Evolutionary conservation across 257 asterid genomes (phyloP).

Genomic region (Solanum gracilifrons): DNA sequence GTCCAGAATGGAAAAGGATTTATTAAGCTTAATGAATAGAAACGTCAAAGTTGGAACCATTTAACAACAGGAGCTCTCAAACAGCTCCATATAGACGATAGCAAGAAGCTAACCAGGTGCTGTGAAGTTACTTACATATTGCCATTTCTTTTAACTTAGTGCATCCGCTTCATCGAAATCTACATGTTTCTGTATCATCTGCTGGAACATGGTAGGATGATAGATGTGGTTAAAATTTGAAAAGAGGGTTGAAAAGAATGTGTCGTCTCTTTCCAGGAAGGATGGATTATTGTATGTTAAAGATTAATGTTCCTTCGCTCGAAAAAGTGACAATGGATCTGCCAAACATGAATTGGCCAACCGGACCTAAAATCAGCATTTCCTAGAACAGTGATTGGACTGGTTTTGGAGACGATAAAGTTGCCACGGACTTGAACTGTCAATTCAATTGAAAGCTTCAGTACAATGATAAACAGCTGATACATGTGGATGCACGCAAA

Average conservation of each 20-base stretch:
- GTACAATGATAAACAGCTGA: background rate
- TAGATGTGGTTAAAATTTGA: conserved; percentile 23
- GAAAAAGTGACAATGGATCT: background rate
- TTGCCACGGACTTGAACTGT: conserved; percentile 85
- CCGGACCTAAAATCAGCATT: conserved; percentile 12
- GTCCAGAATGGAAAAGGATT: background rate
- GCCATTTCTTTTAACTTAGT: conserved; percentile 21
- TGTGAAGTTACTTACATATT: conserved; percentile 17
- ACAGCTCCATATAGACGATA: conserved; percentile 25
- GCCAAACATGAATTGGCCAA: conserved; percentile 1
- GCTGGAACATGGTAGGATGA: conserved; percentile 22
- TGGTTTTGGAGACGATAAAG: conserved; percentile 32
- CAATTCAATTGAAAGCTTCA: conserved; percentile 1
- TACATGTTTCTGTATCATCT: conserved; percentile 5
- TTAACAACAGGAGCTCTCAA: background rate
- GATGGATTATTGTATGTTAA: conserved; percentile 9
- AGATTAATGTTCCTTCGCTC: background rate
- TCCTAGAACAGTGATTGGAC: conserved; percentile 46
- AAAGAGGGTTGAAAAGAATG: conserved; percentile 48
- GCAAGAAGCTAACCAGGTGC: conserved; percentile 42
- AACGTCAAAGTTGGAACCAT: background rate
- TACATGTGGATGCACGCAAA: background rate
- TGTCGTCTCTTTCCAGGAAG: conserved; percentile 12
- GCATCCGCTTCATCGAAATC: conserved; percentile 19
- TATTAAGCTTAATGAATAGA: background rate